Evolutionary conservation across 163 green algal genomes (phyloP).

Genomic region (Chlorella variabilis): DNA sequence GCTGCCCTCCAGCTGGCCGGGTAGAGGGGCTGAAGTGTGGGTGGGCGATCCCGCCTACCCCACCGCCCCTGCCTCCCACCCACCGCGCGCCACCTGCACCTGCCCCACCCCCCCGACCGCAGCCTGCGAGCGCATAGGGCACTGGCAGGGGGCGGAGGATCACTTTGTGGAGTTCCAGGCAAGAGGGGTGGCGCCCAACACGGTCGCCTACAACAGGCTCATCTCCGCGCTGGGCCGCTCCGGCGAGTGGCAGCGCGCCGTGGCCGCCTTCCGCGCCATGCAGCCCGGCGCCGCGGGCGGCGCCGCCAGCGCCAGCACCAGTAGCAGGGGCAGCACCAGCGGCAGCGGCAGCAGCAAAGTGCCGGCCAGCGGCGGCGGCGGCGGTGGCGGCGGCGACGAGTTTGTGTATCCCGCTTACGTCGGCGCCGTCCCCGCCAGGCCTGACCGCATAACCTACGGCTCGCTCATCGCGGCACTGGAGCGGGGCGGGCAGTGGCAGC

Average conservation of each 20-base stretch:
- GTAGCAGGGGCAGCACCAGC: background rate
- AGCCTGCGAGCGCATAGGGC: constrained; percentile 64
- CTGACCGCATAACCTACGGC: constrained; percentile 83
- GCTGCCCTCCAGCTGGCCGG: no score
- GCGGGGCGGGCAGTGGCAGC: constrained; percentile 77
- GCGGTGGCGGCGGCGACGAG: background rate
- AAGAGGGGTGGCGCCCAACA: constrained; percentile 74
- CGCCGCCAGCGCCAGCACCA: background rate
- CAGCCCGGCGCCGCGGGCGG: constrained; percentile 22
- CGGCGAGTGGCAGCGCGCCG: constrained; percentile 76
- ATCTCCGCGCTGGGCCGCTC: constrained; percentile 74
- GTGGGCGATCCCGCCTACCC: no score
- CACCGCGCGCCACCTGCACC: no score
- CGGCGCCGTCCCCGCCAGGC: constrained; percentile 54
- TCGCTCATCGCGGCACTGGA: constrained; percentile 80
- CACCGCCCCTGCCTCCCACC: no score
- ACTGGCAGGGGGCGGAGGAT: constrained; percentile 56
- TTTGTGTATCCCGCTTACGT: background rate
- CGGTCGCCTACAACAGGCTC: constrained; percentile 84
- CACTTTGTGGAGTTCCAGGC: constrained; percentile 78
- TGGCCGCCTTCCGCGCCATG: constrained; percentile 72
- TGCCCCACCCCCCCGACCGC: no score
- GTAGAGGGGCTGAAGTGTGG: background rate
- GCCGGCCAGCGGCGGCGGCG: background rate
- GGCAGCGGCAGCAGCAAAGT: background rate